Percentiles rank a stretch among this genome's conserved stretches.
These are phyloP conservation scores for Blastomyces emzantsi DNA, from an alignment of 2,329 filamentous ascomycete species.

Conservation along the genomic window DNA sequence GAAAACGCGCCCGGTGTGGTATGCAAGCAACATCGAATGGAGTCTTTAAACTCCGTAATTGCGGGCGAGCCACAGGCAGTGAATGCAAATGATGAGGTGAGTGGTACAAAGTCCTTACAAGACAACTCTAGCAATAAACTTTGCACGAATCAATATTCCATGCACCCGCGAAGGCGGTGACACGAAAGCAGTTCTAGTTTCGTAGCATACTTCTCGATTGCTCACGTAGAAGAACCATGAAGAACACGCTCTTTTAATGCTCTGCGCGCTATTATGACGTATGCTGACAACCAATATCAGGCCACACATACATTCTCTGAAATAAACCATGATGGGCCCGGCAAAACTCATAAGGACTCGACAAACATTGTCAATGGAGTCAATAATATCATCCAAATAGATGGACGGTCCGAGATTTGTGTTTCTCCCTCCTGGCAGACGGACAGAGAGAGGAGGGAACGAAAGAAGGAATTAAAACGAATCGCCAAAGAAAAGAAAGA, in stretches of 20 bases:
- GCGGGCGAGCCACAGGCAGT: not conserved
- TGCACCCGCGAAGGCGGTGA: not conserved
- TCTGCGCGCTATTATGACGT: not conserved
- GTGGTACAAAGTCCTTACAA: not conserved
- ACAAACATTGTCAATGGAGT: not conserved
- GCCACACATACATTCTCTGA: not conserved
- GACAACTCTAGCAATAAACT: not conserved
- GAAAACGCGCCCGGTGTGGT: not conserved
- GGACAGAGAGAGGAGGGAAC: conserved; percentile 13
- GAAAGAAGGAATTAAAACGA: conserved; percentile 15
- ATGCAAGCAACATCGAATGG: conserved; percentile 2
- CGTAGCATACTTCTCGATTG: not conserved
- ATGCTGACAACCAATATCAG: not conserved
- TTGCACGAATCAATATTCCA: not conserved
- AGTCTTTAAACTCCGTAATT: not conserved
- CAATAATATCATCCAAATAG: not conserved
- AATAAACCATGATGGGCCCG: not conserved
- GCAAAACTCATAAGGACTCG: no score
- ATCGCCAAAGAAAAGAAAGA: conserved; percentile 17
- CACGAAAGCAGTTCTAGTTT: not conserved
- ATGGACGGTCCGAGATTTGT: conserved; percentile 14
- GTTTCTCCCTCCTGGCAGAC: conserved; percentile 17
- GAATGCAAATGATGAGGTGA: not conserved
- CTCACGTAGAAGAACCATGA: not conserved
- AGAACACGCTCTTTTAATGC: not conserved